Evolutionary conservation across 768 basidiomycete genomes (phyloP), one percentile per base, ranked within the genome.

Genomic region (Holtermannia corniformis): DNA sequence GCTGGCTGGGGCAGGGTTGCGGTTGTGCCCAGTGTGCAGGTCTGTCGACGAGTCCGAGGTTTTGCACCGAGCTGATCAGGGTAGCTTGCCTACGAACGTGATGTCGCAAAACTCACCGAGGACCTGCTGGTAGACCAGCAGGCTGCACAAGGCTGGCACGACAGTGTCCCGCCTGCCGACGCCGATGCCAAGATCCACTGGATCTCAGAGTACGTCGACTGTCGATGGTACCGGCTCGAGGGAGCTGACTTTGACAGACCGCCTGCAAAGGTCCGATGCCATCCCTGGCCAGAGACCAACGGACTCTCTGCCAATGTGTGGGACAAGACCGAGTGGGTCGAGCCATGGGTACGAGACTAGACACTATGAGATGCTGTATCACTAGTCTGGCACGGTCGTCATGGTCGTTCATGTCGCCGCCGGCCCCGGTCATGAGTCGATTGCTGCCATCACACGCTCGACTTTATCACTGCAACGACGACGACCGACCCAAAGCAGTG

Each of bases 1-100:
- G 52, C 21, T 2, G 71, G 71, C 4, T 64, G 41, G 42, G 67
- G 71, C 5, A 61, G 58, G 48, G 60, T 72, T 3, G 62, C 65
- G 59, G 60, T 72, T 2, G 68, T 72, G 12, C 71, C 71, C 0
- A 55, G 60, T 51, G 71, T 72, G 19, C 71, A 72, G 61, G 70
- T 69, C 50, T 55, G 69, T 23, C 16, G 28, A 40, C 5, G 37
- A 50, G 41, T n/a, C n/a, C n/a, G n/a, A 22, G 41, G 21, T 42
- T 26, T 45, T 23, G 45, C 16, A 25, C 10, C 10, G 4, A 3
- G 42, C 26, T 49, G 13, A 14, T 11, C 1, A 7, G n/a, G n/a
- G 16, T 47, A 70, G 67, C 48, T 71, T 20, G 64, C 65, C n/a
- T 72, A 72, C 42, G 62, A 62, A 37, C 49, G 63, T 14, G 59